Evolutionary conservation across 805 yeast genomes (phyloP), one percentile per base, ranked within the genome.

Genomic region (Kodamaea nitidulidarum): DNA sequence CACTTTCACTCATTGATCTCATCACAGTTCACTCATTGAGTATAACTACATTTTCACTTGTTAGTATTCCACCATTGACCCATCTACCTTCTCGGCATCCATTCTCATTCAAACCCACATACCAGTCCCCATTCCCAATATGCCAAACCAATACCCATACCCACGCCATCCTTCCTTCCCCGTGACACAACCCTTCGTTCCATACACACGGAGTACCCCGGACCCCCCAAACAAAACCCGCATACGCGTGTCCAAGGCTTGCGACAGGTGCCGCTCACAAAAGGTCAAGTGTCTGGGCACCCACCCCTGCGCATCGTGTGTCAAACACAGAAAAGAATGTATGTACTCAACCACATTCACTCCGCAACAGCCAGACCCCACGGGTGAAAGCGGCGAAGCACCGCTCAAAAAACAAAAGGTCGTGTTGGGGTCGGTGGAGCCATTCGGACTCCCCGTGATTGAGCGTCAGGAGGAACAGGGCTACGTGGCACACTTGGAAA

Each of bases 251-350:
- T 59, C 64, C 38, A 70, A 65, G 44, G 84, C 83, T 1, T 78
- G 84, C 46, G 75, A 71, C 38, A 60, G 78, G 15, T 78, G 84
- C 52, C 61, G 78, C 40, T 57, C 62, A 26, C 78, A 73, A 43
- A 77, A 78, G 54, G 73, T 75, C 42, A 78, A 78, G 48, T 78
- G 84, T 52, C 67, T 76, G 36, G 81, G 81, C 4, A 60, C 64
- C 11, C 47, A 46, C 31, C 83, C 83, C 7, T 78, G 84, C 44
- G 42, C 45, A 4, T 65, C 70, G 5, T 78, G 84, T 52, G 42
- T 52, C 6, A 60, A 62, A 48, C 67, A 60, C 38, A 58, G 52
- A 35, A 52, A 51, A 29, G 60, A 54, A n/a, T 70, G 75, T 45
- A 42, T 48, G n/a, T 66, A 51, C 38, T 27, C 41, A 21, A 39